These are phyloP conservation scores for Inga laurina DNA, from an alignment of 306 rosid species.

Conservation along the genomic window DNA sequence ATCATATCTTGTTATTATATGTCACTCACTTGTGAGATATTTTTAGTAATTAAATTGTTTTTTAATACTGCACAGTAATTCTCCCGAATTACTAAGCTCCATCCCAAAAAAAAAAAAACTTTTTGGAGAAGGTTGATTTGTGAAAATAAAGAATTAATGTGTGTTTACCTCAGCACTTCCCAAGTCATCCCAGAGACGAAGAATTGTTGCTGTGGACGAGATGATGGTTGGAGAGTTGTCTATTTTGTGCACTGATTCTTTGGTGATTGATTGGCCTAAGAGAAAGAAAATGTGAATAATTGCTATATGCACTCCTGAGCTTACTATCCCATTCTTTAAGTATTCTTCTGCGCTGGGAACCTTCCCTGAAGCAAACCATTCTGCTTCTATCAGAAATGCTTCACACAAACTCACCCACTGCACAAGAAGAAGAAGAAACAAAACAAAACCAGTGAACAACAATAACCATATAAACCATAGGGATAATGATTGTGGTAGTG, in stretches of 20 bases:
- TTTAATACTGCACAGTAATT: no score
- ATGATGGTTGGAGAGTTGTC: slow-evolving; percentile 42
- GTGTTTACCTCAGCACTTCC: slow-evolving; percentile 58
- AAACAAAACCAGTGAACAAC: background rate
- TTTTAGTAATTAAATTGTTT: no score
- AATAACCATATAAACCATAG: background rate
- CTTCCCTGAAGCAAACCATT: slow-evolving; percentile 60
- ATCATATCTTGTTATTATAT: no score
- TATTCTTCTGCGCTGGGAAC: slow-evolving; percentile 57
- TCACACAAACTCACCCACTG: slow-evolving; percentile 33
- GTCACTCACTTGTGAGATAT: no score
- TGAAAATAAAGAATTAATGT: background rate
- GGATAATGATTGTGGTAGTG: background rate
- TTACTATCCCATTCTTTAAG: slow-evolving; percentile 58
- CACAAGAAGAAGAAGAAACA: background rate
- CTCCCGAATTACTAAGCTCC: no score
- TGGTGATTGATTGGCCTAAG: slow-evolving; percentile 51
- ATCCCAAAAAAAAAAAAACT: no score
- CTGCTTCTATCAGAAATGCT: slow-evolving; percentile 69
- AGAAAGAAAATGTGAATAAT: slow-evolving; percentile 57
- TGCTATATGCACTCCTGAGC: slow-evolving; percentile 58
- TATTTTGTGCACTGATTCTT: slow-evolving; percentile 34
- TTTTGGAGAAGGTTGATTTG: background rate
- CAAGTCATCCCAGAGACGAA: slow-evolving; percentile 81
- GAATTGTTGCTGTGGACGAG: slow-evolving; percentile 55